phyloP scores from a whole-genome alignment of 1,139 yeast species.

The Candida glucosophila region DNA sequence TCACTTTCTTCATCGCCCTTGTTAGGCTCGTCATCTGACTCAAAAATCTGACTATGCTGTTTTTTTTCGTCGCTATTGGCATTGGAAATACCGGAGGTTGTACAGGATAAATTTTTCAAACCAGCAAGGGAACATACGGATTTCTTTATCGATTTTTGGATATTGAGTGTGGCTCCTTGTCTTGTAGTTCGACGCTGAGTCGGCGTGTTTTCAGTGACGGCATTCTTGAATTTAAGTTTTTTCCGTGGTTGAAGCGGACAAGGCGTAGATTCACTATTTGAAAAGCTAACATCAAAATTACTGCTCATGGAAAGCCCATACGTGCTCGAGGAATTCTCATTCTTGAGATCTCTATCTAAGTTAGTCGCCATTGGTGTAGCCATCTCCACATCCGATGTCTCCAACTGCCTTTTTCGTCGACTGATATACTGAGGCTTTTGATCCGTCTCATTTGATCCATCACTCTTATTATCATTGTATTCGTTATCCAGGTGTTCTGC shows the following conservation, averaged over 20 bases:
- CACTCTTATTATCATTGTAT: constrained; percentile 7
- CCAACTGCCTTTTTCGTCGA: constrained; percentile 6
- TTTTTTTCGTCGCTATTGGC: no score
- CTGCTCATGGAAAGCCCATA: no score
- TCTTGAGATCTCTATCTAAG: no score
- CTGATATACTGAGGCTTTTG: constrained; percentile 7
- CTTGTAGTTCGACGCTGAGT: constrained; percentile 8
- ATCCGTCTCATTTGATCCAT: constrained; percentile 2
- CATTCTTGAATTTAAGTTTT: constrained; percentile 15
- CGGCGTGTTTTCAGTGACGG: constrained; percentile 5
- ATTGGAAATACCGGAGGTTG: no score
- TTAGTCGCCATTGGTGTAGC: constrained; percentile 9
- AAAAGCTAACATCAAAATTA: constrained; percentile 17
- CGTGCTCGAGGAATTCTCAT: no score
- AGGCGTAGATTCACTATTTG: constrained; percentile 26
- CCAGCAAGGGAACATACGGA: constrained; percentile 5
- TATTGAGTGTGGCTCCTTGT: constrained; percentile 13
- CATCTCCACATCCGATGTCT: constrained; percentile 13
- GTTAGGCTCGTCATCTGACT: constrained; percentile 6
- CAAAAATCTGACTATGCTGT: constrained; percentile 5
- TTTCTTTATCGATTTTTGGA: constrained; percentile 18
- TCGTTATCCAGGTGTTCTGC: constrained; percentile 7
- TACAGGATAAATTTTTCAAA: constrained; percentile 7
- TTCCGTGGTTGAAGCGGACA: constrained; percentile 26
- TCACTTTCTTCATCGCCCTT: constrained; percentile 7